Percentiles rank a stretch among this genome's conserved stretches.
phyloP scores from a whole-genome alignment of 2,329 filamentous ascomycete genomes.

The Magnaporthiopsis rhizophila region DNA sequence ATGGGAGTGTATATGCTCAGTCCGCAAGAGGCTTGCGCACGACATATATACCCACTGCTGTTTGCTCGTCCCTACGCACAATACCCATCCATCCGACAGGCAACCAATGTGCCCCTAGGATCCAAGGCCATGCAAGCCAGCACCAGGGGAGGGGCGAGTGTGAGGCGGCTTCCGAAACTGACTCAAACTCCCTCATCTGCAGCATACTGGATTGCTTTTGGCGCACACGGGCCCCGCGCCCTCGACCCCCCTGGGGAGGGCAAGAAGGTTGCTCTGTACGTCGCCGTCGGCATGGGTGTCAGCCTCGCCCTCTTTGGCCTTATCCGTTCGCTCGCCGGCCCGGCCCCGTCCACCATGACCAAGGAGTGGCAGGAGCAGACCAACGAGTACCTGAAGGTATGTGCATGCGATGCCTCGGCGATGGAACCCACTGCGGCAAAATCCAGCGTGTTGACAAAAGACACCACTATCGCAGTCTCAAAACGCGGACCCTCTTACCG shows the following conservation, averaged over 20 bases:
- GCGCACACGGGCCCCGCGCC: slow-evolving; percentile 88
- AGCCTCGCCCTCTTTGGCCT: slow-evolving; percentile 64
- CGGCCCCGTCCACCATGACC: slow-evolving; percentile 78
- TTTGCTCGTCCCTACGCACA: not conserved
- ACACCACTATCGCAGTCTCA: slow-evolving; percentile 52
- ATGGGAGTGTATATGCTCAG: not conserved
- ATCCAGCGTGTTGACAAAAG: slow-evolving; percentile 10
- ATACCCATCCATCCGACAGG: not conserved
- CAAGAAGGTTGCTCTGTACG: slow-evolving; percentile 69
- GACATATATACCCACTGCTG: not conserved
- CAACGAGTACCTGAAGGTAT: slow-evolving; percentile 89
- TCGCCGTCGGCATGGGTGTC: slow-evolving; percentile 56
- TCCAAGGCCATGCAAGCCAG: not conserved
- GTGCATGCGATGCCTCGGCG: slow-evolving; percentile 21
- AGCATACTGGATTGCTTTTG: slow-evolving; percentile 99
- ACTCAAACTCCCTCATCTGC: slow-evolving; percentile 31
- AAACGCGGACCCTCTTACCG: slow-evolving; percentile 79
- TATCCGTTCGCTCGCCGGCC: slow-evolving; percentile 65
- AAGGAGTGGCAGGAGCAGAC: slow-evolving; percentile 94
- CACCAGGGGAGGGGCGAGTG: not conserved
- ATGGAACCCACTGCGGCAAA: too few species aligned
- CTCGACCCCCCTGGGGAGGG: slow-evolving; percentile 75
- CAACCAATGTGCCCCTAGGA: not conserved
- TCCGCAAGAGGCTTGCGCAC: not conserved
- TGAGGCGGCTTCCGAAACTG: slow-evolving; percentile 19